Evolutionary conservation across 2,329 filamentous ascomycete species (phyloP).

Genomic region (Neurospora crassa): DNA sequence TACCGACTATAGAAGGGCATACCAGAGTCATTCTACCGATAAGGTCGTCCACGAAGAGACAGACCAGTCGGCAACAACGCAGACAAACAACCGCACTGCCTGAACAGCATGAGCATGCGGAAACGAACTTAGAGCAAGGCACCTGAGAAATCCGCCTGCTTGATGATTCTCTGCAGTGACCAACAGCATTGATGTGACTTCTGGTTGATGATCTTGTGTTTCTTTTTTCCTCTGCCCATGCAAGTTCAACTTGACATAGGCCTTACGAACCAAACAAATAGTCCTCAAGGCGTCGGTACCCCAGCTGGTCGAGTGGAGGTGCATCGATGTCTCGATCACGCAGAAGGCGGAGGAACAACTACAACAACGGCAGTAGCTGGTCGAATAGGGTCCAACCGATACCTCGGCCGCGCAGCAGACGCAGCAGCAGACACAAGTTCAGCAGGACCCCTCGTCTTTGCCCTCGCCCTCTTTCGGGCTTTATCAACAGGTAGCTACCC

Average conservation of each 20-base stretch:
- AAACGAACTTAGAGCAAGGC: background rate
- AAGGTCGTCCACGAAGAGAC: background rate
- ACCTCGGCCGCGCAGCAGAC: background rate
- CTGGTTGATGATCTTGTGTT: background rate
- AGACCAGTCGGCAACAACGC: background rate
- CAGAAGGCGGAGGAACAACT: background rate
- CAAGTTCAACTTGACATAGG: background rate
- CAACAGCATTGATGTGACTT: background rate
- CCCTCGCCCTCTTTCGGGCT: background rate
- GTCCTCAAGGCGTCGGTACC: background rate
- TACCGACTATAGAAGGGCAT: background rate
- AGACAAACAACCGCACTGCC: background rate
- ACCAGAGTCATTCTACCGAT: background rate
- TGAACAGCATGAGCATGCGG: background rate
- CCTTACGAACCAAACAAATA: background rate
- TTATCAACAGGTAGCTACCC: background rate
- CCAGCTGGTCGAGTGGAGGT: background rate
- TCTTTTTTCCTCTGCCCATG: background rate
- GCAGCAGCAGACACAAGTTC: background rate
- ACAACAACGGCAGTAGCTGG: background rate
- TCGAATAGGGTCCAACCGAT: background rate
- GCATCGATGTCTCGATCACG: background rate
- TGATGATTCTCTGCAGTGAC: background rate
- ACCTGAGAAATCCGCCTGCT: background rate
- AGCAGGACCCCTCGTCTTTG: background rate